Conservation (phyloP, 805 yeast species). For the Ogataea minuta region DNA sequence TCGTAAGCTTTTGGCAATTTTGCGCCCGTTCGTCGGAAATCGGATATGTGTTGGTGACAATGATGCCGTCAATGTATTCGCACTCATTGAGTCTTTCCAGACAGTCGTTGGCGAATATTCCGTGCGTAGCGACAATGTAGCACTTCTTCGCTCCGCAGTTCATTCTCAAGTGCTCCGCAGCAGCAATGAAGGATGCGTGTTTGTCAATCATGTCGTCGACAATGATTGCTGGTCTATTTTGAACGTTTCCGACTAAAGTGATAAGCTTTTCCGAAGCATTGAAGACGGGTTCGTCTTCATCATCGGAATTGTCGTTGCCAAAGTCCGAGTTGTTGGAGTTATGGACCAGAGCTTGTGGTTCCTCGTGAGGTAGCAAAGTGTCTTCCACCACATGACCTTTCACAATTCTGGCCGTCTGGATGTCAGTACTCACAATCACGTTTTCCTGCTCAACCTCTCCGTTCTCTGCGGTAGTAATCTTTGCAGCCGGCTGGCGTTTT, state of each 20-base stretch:
- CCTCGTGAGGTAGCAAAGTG: slow-evolving; percentile 31
- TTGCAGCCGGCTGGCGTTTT: slow-evolving; percentile 35
- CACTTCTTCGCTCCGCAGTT: slow-evolving; percentile 96
- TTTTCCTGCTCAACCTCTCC: slow-evolving; percentile 62
- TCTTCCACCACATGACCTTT: slow-evolving; percentile 97
- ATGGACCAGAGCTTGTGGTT: slow-evolving; percentile 19
- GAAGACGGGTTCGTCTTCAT: slow-evolving; percentile 71
- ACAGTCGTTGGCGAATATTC: slow-evolving; percentile 85
- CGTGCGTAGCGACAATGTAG: slow-evolving; percentile 92
- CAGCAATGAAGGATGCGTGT: slow-evolving; percentile 90
- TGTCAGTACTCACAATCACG: slow-evolving; percentile 69
- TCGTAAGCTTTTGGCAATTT: slow-evolving; percentile 66
- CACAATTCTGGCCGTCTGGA: slow-evolving; percentile 94
- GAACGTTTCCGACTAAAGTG: slow-evolving; percentile 95
- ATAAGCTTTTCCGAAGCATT: slow-evolving; percentile 77
- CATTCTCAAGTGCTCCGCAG: slow-evolving; percentile 94
- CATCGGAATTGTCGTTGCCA: slow-evolving; percentile 83
- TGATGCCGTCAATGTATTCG: slow-evolving; percentile 83
- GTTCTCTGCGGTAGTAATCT: slow-evolving; percentile 34
- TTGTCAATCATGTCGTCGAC: slow-evolving; percentile 97
- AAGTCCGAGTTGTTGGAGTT: slow-evolving; percentile 36
- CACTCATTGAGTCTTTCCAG: slow-evolving; percentile 75
- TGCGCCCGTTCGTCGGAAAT: slow-evolving; percentile 60
- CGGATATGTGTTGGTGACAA: slow-evolving; percentile 96
- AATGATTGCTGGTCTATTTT: slow-evolving; percentile 86